These are phyloP conservation scores for Dendrobium huoshanense DNA, from an alignment of 106 monocot species.

Conservation along the genomic window DNA sequence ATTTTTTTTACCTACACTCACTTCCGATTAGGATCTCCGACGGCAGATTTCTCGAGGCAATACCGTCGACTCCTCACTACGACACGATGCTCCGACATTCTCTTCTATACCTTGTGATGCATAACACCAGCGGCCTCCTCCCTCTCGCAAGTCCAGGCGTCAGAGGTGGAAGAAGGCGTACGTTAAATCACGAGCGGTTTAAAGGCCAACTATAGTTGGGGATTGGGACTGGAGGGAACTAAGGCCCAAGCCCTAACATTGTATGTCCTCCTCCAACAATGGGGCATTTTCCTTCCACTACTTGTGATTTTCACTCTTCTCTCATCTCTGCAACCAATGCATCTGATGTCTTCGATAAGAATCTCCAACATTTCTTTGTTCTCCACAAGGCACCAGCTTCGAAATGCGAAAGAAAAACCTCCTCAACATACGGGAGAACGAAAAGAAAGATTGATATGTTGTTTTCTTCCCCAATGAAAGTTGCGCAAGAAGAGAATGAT, in stretches of 20 bases:
- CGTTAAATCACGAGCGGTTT: too few relatives aligned
- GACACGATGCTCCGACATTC: too few relatives aligned
- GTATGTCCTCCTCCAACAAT: neutral
- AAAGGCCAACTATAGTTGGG: neutral
- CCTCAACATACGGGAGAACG: conserved; percentile 1
- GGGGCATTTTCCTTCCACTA: neutral
- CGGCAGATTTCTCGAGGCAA: too few relatives aligned
- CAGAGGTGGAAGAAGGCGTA: too few relatives aligned
- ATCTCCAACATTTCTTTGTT: conserved; percentile 5
- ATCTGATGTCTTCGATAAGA: neutral
- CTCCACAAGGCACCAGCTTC: neutral
- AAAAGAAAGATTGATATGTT: conserved; percentile 15
- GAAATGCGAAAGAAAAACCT: conserved; percentile 8
- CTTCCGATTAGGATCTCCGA: too few relatives aligned
- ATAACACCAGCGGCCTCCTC: too few relatives aligned
- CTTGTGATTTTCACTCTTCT: neutral
- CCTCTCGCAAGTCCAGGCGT: too few relatives aligned
- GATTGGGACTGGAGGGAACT: neutral
- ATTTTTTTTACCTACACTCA: too few relatives aligned
- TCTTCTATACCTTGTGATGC: too few relatives aligned
- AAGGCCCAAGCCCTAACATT: neutral
- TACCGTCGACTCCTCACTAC: too few relatives aligned
- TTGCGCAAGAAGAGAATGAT: neutral
- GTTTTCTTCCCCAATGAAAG: neutral
- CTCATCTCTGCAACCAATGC: neutral